A percentile compares a stretch with the other conserved stretches of the same genome.
These are phyloP conservation scores for Penicillium egyptiacum DNA, from an alignment of 495 filamentous ascomycete species.

Conservation along the genomic window DNA sequence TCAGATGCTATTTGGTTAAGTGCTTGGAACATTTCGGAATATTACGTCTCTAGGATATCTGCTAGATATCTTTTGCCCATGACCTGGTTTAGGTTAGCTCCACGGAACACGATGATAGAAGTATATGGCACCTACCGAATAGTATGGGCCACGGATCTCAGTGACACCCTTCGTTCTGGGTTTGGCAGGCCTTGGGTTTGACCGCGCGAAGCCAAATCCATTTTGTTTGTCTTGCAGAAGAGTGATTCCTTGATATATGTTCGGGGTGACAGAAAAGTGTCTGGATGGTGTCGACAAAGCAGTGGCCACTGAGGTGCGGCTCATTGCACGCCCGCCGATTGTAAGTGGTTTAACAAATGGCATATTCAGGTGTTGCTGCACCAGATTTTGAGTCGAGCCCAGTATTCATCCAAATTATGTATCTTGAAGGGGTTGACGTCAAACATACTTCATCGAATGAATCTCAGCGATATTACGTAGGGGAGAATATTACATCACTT, in stretches of 20 bases:
- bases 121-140: conserved; percentile 38
- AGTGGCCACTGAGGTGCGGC: conserved; percentile 10
- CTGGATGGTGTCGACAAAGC: conserved; percentile 12
- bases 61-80: conserved; percentile 55
- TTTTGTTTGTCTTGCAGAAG: conserved; percentile 52
- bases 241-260: conserved; percentile 24
- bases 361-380: conserved; percentile 7
- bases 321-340: conserved; percentile 4
- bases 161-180: conserved; percentile 53
- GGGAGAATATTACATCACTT: too few species aligned
- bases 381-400: neutral
- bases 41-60: conserved; percentile 53
- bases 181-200: conserved; percentile 51
- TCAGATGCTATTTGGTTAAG: neutral
- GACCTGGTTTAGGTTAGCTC: conserved; percentile 26
- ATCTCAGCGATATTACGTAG: too few species aligned
- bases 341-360: neutral
- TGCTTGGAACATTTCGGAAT: neutral
- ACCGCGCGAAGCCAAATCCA: conserved; percentile 55
- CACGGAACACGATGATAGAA: neutral
- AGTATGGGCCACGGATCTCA: conserved; percentile 59
- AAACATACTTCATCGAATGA: conserved; percentile 23
- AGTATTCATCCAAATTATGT: too few species aligned
- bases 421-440: conserved; percentile 27
- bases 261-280: conserved; percentile 21